phyloP scores from a whole-genome alignment of 768 basidiomycete species.

The Porphyrellus cyaneotinctus region DNA sequence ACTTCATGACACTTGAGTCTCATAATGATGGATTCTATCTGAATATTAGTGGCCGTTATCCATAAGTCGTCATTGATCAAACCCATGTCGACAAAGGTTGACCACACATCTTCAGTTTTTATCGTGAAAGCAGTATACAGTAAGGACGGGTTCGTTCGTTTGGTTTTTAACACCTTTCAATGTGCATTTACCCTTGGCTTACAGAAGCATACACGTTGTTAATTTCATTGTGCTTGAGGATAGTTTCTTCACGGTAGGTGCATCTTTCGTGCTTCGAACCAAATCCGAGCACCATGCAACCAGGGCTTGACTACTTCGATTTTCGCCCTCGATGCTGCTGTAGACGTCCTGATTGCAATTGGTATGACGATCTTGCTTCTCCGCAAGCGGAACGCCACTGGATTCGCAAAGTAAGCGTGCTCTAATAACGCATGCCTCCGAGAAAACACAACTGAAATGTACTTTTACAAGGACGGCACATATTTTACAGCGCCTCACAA shows the following conservation, averaged over 20 bases:
- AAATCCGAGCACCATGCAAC: no score
- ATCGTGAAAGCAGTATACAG: neutral
- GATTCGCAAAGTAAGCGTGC: neutral
- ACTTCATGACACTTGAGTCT: neutral
- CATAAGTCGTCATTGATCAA: neutral
- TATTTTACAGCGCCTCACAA: slow-evolving; percentile 5
- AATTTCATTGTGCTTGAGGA: no score
- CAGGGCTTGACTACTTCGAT: no score
- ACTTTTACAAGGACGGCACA: slow-evolving; percentile 3
- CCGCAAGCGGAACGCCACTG: neutral
- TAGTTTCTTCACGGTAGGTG: no score
- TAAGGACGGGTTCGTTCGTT: neutral
- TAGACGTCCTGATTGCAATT: no score
- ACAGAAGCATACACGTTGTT: no score
- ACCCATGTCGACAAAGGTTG: neutral
- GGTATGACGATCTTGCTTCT: no score
- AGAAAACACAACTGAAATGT: neutral
- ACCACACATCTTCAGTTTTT: neutral
- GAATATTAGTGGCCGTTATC: neutral
- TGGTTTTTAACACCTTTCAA: no score
- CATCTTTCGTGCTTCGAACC: no score
- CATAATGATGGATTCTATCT: neutral
- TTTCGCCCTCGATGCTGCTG: no score
- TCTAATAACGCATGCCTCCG: no score
- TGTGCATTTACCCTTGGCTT: no score